Evolutionary conservation across 2,329 filamentous ascomycete species (phyloP), one percentile per base, ranked within the genome.

Genomic region (Ophiocordyceps camponoti-leonardi): DNA sequence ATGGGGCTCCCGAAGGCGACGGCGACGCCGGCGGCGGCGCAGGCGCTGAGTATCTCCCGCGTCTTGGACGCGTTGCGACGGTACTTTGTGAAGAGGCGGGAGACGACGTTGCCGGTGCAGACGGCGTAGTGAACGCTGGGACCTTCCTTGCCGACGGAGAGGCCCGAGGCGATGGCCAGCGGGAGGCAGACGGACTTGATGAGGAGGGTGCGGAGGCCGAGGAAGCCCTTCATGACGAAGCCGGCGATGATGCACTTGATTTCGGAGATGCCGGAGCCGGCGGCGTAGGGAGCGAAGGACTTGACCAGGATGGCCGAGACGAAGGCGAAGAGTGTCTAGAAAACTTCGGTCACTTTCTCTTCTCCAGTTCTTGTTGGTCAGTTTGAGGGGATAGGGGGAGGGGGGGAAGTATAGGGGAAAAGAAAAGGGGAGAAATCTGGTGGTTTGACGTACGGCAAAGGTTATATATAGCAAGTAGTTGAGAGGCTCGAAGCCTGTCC

Each of bases 241-340:
- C 92, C 92, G 5, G 90, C 92, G 58, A 98, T 94, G 58, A 98
- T 96, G 64, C 87, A 94, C 64, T 98, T 98, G 72, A 98, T 98
- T 67, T 98, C 92, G 13, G 87, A 95, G 48, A 98, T 98, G 39
- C 92, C 92, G 13, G 86, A 94, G 16, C 92, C 92, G 31, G 92
- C 92, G 12, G 92, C 92, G 60, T 98, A 98, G 0, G 92, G 92
- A 5, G 92, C 88, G 62, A 92, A 96, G 1, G 78, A 79, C 60
- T 86, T 92, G 58, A 98, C 92, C 39, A 98, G 71, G 35, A 75
- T 79, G 1, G 88, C 88, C 2, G 88, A 81, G 4, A 81, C 81
- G 45, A 83, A 83, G 18, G 90, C 84, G 60, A 96, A 94, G 3
- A 83, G 58, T 2, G 80, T 77, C 78, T 85, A n/a, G n/a, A 54